Base-by-base conservation (phyloP, 1,139 yeast genomes). In the Debaryomyces sp. region DNA sequence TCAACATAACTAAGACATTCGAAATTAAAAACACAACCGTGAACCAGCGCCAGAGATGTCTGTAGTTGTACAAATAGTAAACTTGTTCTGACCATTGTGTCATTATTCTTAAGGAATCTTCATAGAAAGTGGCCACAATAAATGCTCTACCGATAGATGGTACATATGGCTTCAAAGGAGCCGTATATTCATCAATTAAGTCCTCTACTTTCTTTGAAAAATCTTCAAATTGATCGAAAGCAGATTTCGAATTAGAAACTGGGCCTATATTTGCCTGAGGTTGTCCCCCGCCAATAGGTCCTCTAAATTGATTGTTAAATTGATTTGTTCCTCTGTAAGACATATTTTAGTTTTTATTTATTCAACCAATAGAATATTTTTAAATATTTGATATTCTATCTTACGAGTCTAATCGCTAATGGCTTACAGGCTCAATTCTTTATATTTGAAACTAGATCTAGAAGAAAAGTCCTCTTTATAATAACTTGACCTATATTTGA, bases 61-160 rank as follows among this genome's bases (percentile, higher is more conserved):
- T 85, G 72, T 85, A 88, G 58, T 82, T 82, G 74, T 89, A 82
- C 59, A 94, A 77, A 67, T 89, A 94, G 64, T 84, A 86, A 27
- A 90, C 90, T 68, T 94, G 99, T 62, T 91, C 96, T 30, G 79
- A 69, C 98, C 98, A 94, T 70, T 92, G 98, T 13, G 91, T 76
- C 51, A 85, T 63, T 60, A 94, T 89, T 67, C 99, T 80, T 50
- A 87, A 67, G 1, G 97, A 84, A 64, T 94, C 99, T 68, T 94
- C 99, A 59, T 85, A 82, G 65, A 92, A 94, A 1, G 99, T 94
- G 46, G 96, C 97, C 51, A 94, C 97, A 56, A 94, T 91, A 59
- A 92, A 81, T 53, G 89, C 85, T 50, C 99, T 80, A 26, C 97
- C 98, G 56, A 94, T 80, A 22, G 87, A 84, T 12, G 98, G 98